These are phyloP conservation scores for Panaeolus papilionaceus DNA, from an alignment of 768 basidiomycete species.

Conservation along the genomic window DNA sequence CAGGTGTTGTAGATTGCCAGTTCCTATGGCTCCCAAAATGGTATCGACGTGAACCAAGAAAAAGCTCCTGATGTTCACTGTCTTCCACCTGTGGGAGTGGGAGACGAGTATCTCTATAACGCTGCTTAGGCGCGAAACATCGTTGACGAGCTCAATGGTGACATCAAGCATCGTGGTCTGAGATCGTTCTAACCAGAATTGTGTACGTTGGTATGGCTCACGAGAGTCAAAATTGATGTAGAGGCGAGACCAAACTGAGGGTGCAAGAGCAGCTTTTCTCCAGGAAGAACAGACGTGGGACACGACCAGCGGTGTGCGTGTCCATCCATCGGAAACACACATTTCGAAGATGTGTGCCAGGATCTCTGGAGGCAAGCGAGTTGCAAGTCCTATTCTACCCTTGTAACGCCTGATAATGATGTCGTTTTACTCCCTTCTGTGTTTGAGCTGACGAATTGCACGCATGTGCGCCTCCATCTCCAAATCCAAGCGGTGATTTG, in stretches of 20 bases:
- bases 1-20: conserved; percentile 42
- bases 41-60: conserved; percentile 44
- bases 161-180: conserved; percentile 49
- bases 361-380: conserved; percentile 60
- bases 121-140: conserved; percentile 35
- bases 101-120: conserved; percentile 47
- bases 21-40: conserved; percentile 43
- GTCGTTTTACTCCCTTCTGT: conserved; percentile 47
- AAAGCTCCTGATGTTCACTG: conserved; percentile 45
- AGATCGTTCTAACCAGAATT: conserved; percentile 58
- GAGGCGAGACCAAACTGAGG: conserved; percentile 64
- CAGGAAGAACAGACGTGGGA: conserved; percentile 68
- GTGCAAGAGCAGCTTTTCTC: conserved; percentile 56
- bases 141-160: conserved; percentile 45
- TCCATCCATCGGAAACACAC: conserved; percentile 57
- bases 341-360: conserved; percentile 59
- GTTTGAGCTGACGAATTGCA: conserved; percentile 47
- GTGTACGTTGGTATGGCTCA: conserved; percentile 47
- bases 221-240: conserved; percentile 54
- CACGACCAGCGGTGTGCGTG: conserved; percentile 56
- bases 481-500: conserved; percentile 46
- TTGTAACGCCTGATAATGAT: conserved; percentile 49
- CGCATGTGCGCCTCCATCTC: conserved; percentile 49
- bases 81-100: conserved; percentile 50
- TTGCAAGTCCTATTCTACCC: conserved; percentile 59